A percentile compares a stretch with the other conserved stretches of the same genome.
Evolutionary conservation across 1,139 yeast genomes (phyloP).

Genomic region (Barnettozyma hawaiiensis): DNA sequence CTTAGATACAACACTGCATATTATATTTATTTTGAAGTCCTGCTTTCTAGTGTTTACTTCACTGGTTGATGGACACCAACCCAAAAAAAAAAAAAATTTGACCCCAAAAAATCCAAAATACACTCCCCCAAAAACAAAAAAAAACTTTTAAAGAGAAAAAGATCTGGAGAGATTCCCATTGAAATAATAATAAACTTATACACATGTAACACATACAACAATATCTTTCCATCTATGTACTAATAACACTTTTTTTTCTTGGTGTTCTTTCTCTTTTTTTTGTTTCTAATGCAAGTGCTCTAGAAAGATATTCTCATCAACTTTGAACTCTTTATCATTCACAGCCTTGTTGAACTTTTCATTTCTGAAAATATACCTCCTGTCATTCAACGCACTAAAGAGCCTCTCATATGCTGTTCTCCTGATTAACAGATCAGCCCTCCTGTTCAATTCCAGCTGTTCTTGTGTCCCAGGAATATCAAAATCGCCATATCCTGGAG

Average conservation of each 20-base stretch:
- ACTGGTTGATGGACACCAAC: no score
- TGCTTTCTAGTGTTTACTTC: background rate
- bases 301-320: slow-evolving; percentile 24
- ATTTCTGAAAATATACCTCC: slow-evolving; percentile 31
- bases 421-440: slow-evolving; percentile 29
- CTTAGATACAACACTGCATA: background rate
- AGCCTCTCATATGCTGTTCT: slow-evolving; percentile 37
- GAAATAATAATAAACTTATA: slow-evolving; percentile 1
- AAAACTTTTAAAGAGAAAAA: no score
- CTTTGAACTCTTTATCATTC: slow-evolving; percentile 16
- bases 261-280: no score
- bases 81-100: background rate
- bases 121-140: no score
- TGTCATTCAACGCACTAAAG: slow-evolving; percentile 23
- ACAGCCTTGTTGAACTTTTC: slow-evolving; percentile 28
- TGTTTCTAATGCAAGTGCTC: no score
- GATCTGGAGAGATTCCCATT: background rate
- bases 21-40: background rate
- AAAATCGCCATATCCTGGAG: slow-evolving; percentile 59
- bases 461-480: slow-evolving; percentile 64
- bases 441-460: slow-evolving; percentile 27
- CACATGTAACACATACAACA: background rate
- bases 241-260: no score
- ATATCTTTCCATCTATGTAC: no score
- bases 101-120: no score